Conservation (phyloP, 2,329 filamentous ascomycete genomes). For the Penicillium sp. region DNA sequence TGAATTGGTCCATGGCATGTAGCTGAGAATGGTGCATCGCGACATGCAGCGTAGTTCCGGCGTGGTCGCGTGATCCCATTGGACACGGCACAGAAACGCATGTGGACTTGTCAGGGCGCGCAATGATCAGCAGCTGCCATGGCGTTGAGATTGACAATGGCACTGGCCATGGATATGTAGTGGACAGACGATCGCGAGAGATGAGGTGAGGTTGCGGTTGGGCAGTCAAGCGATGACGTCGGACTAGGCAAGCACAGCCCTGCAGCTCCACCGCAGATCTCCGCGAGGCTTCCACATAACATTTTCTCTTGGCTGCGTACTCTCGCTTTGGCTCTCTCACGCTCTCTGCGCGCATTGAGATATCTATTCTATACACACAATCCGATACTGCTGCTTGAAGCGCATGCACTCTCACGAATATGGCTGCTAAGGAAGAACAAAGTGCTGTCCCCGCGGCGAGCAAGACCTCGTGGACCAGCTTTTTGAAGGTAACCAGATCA, state of each 20-base stretch:
- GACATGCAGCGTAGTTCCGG: neutral
- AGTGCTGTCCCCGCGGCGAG: conserved; percentile 10
- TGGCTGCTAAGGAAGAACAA: conserved; percentile 12
- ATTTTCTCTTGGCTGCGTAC: too few species aligned
- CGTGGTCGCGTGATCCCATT: neutral
- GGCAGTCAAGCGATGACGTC: neutral
- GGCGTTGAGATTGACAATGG: too few species aligned
- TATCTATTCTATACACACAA: neutral
- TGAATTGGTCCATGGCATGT: neutral
- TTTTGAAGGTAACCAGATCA: conserved; percentile 10
- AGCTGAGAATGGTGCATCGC: neutral
- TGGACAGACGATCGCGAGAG: too few species aligned
- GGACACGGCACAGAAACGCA: neutral
- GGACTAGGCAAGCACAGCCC: neutral
- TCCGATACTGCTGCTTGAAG: neutral
- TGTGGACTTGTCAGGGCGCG: neutral
- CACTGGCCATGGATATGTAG: too few species aligned
- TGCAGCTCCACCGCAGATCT: neutral
- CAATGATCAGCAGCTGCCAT: neutral
- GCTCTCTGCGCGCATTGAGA: too few species aligned
- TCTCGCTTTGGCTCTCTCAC: neutral
- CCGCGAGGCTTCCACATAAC: neutral
- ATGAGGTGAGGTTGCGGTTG: neutral
- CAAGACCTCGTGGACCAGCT: conserved; percentile 13
- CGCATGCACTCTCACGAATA: neutral